Percentiles rank a stretch among this genome's conserved stretches.
Conservation (phyloP, 495 filamentous ascomycete genomes). For the Trichoderma gamsii region DNA sequence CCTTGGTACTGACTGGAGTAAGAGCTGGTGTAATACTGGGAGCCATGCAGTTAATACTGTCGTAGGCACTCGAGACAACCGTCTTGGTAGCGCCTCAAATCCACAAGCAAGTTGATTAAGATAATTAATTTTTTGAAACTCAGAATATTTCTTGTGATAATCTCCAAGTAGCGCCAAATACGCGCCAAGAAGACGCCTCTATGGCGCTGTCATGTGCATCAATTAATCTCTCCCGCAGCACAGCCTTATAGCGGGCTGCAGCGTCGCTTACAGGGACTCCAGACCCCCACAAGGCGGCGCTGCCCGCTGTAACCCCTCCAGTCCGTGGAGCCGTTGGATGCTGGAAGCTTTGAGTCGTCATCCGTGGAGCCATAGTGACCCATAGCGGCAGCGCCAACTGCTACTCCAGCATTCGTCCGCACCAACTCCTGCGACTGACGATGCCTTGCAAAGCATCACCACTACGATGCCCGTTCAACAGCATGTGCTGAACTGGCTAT, state of each 20-base stretch:
- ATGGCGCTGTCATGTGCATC: too few species aligned
- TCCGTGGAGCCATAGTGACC: neutral
- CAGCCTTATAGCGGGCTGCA: neutral
- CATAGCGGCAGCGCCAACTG: neutral
- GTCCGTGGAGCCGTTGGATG: neutral
- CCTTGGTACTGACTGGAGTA: too few species aligned
- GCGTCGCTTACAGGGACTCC: neutral
- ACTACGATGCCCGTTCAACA: conserved; percentile 78
- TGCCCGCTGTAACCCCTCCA: neutral
- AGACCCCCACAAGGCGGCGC: neutral
- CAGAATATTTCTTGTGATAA: too few species aligned
- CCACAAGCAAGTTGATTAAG: too few species aligned
- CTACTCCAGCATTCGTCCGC: neutral
- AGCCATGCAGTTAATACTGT: too few species aligned
- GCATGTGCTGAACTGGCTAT: conserved; percentile 89
- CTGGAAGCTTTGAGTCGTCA: neutral
- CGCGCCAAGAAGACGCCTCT: too few species aligned
- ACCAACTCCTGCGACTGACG: neutral
- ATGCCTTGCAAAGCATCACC: neutral
- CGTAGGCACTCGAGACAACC: too few species aligned
- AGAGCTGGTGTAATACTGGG: too few species aligned
- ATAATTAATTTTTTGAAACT: too few species aligned
- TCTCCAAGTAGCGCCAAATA: too few species aligned
- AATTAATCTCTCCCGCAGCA: neutral
- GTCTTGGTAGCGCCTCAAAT: too few species aligned